These are phyloP conservation scores for Cladosporium velox DNA, from an alignment of 2,329 filamentous ascomycete species.

Conservation along the genomic window DNA sequence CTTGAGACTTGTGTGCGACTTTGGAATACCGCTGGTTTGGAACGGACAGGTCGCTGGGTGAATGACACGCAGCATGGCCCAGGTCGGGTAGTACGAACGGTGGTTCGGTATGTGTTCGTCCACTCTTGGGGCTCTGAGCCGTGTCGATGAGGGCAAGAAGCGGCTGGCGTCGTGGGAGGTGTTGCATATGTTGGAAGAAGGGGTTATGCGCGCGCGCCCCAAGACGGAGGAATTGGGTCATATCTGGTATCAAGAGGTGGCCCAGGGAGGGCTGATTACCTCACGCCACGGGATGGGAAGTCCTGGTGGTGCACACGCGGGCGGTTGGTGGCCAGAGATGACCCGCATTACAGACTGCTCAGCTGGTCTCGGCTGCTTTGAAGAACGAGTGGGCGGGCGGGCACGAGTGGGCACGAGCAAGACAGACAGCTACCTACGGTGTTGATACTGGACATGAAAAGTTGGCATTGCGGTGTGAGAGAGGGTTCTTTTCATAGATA, in stretches of 20 bases:
- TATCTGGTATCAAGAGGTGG: neutral
- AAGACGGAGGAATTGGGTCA: constrained; percentile 3
- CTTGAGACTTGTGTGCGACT: neutral
- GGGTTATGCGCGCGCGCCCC: neutral
- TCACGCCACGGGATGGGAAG: constrained; percentile 3
- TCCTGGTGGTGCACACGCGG: neutral
- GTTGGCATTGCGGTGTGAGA: neutral
- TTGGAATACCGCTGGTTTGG: neutral
- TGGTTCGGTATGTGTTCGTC: constrained; percentile 4
- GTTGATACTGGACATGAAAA: neutral
- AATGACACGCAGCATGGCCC: neutral
- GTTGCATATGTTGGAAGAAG: neutral
- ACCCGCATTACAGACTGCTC: constrained; percentile 1
- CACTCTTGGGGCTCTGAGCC: neutral
- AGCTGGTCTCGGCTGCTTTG: constrained; percentile 4
- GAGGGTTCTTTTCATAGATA: neutral
- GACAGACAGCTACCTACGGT: neutral
- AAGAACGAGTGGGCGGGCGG: neutral
- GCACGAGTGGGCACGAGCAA: neutral
- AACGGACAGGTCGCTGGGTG: constrained; percentile 8
- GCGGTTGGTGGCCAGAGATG: neutral
- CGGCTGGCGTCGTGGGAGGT: constrained; percentile 4
- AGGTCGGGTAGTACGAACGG: neutral
- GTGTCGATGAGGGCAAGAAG: neutral
- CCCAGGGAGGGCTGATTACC: neutral